A percentile compares a stretch with the other conserved stretches of the same genome.
Conservation (phyloP, 768 basidiomycete genomes). For the Tulasnella sp. region DNA sequence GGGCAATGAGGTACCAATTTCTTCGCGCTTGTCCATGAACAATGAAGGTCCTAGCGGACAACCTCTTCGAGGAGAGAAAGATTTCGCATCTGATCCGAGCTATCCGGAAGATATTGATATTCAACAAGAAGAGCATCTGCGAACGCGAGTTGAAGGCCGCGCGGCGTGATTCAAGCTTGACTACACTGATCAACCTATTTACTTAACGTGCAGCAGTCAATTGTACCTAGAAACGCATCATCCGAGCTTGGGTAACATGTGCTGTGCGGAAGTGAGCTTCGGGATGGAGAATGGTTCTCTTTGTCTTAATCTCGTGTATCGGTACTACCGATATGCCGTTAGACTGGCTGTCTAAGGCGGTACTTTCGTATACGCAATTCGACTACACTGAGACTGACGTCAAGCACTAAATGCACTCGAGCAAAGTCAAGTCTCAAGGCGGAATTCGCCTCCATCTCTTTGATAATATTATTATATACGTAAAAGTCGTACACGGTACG, state of each 20-base stretch:
- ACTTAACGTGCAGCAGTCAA: slow-evolving; percentile 93
- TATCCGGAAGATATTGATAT: slow-evolving; percentile 68
- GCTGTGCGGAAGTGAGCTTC: slow-evolving; percentile 96
- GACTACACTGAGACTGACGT: slow-evolving; percentile 16
- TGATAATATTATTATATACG: slow-evolving; percentile 83
- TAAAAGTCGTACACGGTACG: slow-evolving; percentile 78
- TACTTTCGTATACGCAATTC: neutral
- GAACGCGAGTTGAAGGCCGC: slow-evolving; percentile 96
- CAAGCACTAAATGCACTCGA: slow-evolving; percentile 47
- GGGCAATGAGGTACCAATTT: slow-evolving; percentile 69
- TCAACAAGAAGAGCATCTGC: slow-evolving; percentile 53
- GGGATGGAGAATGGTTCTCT: slow-evolving; percentile 96
- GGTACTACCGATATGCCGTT: neutral
- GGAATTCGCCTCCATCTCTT: slow-evolving; percentile 94
- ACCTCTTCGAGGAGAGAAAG: slow-evolving; percentile 88
- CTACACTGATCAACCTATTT: slow-evolving; percentile 90
- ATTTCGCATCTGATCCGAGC: slow-evolving; percentile 74
- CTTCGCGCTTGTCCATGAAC: neutral
- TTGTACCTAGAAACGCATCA: slow-evolving; percentile 95
- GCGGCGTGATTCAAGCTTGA: slow-evolving; percentile 91
- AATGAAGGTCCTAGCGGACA: slow-evolving; percentile 58
- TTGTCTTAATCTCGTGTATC: neutral
- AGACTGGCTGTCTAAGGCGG: slow-evolving; percentile 62
- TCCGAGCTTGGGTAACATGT: slow-evolving; percentile 93
- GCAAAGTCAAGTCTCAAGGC: slow-evolving; percentile 91